Evolutionary conservation across 2,329 filamentous ascomycete genomes (phyloP).

Genomic region (Dothistroma septosporum): DNA sequence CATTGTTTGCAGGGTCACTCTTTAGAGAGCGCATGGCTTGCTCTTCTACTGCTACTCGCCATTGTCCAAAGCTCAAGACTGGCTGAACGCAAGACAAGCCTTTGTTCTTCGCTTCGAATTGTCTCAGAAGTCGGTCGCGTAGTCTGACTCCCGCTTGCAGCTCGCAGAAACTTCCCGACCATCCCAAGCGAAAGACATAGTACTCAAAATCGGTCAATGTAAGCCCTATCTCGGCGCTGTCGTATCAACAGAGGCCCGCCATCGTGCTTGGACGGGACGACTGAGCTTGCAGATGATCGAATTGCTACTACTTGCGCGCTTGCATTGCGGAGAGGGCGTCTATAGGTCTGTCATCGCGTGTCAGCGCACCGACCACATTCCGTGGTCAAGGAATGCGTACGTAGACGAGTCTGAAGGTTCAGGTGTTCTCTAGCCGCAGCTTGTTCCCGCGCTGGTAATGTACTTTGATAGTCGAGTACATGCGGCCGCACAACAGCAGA

Average conservation of each 20-base stretch:
- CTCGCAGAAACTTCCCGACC: too few relatives aligned
- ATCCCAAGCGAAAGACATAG: not conserved
- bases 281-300: not conserved
- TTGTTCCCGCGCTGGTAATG: not conserved
- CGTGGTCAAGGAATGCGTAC: not conserved
- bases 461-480: not conserved
- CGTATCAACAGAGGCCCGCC: too few relatives aligned
- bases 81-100: not conserved
- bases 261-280: not conserved
- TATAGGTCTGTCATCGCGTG: too few relatives aligned
- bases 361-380: not conserved
- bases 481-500: not conserved
- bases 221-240: too few relatives aligned
- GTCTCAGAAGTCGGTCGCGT: not conserved
- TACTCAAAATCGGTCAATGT: not conserved
- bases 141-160: constrained; percentile 2
- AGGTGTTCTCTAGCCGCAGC: not conserved
- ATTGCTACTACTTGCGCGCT: not conserved
- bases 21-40: not conserved
- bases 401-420: not conserved
- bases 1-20: not conserved
- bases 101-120: not conserved
- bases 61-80: not conserved
- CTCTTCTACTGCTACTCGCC: not conserved
- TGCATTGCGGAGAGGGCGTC: too few relatives aligned